phyloP scores from a whole-genome alignment of 2,329 filamentous ascomycete genomes.

The Trichoderma endophyticum region DNA sequence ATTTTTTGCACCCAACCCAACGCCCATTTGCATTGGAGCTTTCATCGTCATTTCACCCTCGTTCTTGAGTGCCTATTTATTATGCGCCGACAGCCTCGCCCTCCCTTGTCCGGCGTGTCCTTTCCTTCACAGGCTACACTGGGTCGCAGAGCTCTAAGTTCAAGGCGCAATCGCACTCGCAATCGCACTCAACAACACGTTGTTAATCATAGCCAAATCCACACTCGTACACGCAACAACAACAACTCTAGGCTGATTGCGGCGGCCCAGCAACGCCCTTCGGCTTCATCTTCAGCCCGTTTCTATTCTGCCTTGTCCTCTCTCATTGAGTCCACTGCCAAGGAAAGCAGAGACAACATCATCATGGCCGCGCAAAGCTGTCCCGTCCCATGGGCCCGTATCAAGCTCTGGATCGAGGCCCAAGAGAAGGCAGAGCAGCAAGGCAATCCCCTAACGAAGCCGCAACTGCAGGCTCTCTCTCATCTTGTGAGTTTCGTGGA shows the following conservation, averaged over 20 bases:
- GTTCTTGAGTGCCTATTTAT: not conserved
- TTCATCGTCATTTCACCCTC: not conserved
- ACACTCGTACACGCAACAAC: not conserved
- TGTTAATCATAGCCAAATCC: not conserved
- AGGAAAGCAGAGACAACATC: not conserved
- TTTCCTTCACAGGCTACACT: not conserved
- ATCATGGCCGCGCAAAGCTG: not conserved
- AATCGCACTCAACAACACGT: not conserved
- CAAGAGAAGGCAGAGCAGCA: constrained; percentile 38
- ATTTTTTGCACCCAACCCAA: not conserved
- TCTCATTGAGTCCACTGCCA: not conserved
- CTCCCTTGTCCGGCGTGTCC: not conserved
- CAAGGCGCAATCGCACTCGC: not conserved
- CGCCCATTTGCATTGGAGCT: not conserved
- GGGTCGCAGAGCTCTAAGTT: not conserved
- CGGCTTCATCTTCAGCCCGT: not conserved
- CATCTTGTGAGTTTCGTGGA: constrained; percentile 34
- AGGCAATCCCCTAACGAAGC: constrained; percentile 34
- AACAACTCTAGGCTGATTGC: not conserved
- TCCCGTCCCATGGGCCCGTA: constrained; percentile 32
- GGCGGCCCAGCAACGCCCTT: not conserved
- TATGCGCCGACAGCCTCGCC: not conserved
- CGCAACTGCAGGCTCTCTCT: constrained; percentile 40
- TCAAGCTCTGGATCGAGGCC: constrained; percentile 40
- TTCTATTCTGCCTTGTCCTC: not conserved